These are phyloP conservation scores for Parathielavia hyrcaniae DNA, from an alignment of 495 filamentous ascomycete species.

Conservation along the genomic window DNA sequence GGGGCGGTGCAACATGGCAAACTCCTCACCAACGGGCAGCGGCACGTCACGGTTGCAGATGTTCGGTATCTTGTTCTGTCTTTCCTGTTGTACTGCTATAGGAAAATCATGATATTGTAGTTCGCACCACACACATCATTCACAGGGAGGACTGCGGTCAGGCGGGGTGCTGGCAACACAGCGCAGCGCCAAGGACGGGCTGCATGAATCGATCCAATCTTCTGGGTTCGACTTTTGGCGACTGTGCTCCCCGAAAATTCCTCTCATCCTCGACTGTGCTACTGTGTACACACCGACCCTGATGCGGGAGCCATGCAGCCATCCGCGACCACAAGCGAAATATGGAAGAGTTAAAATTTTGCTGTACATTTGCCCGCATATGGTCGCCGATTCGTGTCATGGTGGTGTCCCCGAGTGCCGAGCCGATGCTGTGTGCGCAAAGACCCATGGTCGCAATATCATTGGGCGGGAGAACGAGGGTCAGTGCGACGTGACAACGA, in stretches of 20 bases:
- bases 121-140: no score
- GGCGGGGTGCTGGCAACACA: background rate
- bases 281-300: background rate
- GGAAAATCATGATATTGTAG: no score
- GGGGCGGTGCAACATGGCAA: conserved; percentile 29
- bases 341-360: background rate
- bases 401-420: conserved; percentile 17
- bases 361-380: conserved; percentile 3
- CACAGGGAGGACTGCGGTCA: no score
- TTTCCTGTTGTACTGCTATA: background rate
- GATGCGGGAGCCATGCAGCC: conserved; percentile 4
- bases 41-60: conserved; percentile 16
- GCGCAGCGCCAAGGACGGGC: background rate
- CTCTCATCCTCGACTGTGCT: background rate
- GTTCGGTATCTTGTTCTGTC: background rate
- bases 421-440: conserved; percentile 7
- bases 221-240: background rate
- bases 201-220: background rate
- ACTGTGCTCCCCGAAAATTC: conserved; percentile 10
- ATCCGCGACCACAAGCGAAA: conserved; percentile 5
- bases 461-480: conserved; percentile 12
- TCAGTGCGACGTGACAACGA: background rate
- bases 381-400: conserved; percentile 20
- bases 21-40: background rate
- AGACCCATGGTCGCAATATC: background rate